phyloP scores from a whole-genome alignment of 164 flowering plant genomes.

The Akebia trifoliata region DNA sequence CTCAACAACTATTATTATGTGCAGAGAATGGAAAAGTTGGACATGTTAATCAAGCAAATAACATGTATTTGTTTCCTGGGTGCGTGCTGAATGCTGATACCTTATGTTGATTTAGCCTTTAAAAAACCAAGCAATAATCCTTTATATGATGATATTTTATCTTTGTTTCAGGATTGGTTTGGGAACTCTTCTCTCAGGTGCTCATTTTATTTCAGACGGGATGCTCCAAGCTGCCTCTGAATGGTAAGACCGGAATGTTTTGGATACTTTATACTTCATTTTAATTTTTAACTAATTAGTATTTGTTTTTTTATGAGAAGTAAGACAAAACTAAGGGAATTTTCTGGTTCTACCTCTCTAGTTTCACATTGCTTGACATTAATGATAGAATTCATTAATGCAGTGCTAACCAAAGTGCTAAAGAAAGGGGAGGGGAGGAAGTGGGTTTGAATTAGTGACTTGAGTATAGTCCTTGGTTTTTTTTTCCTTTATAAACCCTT shows the following conservation, averaged over 20 bases:
- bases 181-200: conserved; percentile 87
- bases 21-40: conserved; percentile 83
- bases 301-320: not conserved
- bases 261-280: not conserved
- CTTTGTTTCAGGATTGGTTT: conserved; percentile 74
- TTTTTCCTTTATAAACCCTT: too few species aligned
- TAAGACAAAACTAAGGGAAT: not conserved
- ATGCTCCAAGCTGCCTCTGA: conserved; percentile 97
- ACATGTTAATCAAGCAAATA: conserved; percentile 96
- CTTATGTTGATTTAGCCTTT: not conserved
- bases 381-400: not conserved
- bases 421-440: not conserved
- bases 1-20: conserved; percentile 2
- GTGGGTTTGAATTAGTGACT: not conserved
- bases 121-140: not conserved
- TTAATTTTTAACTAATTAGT: not conserved
- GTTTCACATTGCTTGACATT: not conserved
- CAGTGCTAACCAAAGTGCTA: not conserved
- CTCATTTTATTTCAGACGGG: conserved; percentile 77
- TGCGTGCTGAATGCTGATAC: conserved; percentile 26
- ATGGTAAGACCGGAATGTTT: conserved; percentile 46
- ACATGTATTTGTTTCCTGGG: conserved; percentile 99
- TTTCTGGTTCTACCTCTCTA: not conserved
- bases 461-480: too few species aligned
- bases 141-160: conserved; percentile 4